phyloP scores from a whole-genome alignment of 2,329 filamentous ascomycete genomes.

The Ceratocystiopsis sp. region DNA sequence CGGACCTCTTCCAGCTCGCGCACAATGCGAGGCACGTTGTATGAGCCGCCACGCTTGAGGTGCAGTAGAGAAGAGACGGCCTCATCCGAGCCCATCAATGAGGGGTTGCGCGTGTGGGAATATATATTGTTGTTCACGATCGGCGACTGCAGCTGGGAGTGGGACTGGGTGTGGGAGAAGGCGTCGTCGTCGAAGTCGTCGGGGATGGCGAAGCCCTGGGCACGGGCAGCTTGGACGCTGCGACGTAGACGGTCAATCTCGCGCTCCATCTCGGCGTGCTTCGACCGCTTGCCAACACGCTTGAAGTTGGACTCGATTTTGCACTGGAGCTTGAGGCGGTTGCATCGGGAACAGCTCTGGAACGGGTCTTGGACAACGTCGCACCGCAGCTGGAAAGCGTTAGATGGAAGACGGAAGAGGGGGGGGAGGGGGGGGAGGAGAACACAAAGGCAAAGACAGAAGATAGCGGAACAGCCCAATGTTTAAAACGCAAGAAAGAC shows the following conservation, averaged over 20 bases:
- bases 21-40: constrained; percentile 40
- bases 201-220: constrained; percentile 34
- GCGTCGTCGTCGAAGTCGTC: constrained; percentile 31
- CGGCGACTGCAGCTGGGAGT: constrained; percentile 36
- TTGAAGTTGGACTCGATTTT: constrained; percentile 83
- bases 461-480: no score
- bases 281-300: constrained; percentile 61
- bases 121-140: constrained; percentile 36
- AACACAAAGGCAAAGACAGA: no score
- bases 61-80: constrained; percentile 49
- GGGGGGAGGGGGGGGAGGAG: not conserved
- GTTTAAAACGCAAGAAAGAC: no score
- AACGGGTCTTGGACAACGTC: constrained; percentile 72
- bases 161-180: constrained; percentile 19
- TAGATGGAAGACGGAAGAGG: not conserved
- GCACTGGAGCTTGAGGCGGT: constrained; percentile 64
- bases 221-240: constrained; percentile 40
- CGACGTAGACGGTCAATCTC: constrained; percentile 55
- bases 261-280: constrained; percentile 75
- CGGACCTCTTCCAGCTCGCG: constrained; percentile 47
- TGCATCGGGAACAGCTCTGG: constrained; percentile 59
- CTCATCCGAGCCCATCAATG: constrained; percentile 51
- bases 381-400: constrained; percentile 50
- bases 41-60: constrained; percentile 47
- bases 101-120: constrained; percentile 42